Conservation (phyloP, 148 eudicot genomes). For the Spergularia marina region DNA sequence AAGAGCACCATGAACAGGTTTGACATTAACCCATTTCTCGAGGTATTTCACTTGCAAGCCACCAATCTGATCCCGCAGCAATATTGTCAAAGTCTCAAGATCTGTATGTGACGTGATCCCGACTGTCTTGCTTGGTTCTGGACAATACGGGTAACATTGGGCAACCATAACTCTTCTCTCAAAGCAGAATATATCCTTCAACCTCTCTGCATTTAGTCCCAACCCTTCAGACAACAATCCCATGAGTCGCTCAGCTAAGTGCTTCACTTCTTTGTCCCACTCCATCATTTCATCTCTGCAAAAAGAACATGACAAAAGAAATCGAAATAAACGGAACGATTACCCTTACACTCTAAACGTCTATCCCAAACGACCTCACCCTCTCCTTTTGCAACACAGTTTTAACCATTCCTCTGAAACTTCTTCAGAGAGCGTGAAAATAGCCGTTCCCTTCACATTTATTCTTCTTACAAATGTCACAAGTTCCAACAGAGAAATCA, state of each 20-base stretch:
- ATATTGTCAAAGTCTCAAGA: constrained; percentile 37
- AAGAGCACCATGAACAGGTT: constrained; percentile 40
- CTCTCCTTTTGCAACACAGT: no score
- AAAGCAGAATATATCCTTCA: constrained; percentile 25
- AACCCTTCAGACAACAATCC: constrained; percentile 42
- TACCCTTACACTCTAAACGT: no score
- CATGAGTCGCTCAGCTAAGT: constrained; percentile 30
- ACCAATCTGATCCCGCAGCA: constrained; percentile 42
- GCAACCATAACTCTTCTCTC: constrained; percentile 24
- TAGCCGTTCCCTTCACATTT: no score
- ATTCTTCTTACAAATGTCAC: no score
- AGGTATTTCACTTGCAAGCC: constrained; percentile 48
- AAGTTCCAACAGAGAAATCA: no score
- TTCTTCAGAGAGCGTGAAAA: no score
- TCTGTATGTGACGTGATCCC: constrained; percentile 47
- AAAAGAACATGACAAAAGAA: not conserved
- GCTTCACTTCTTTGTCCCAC: constrained; percentile 39
- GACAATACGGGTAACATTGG: constrained; percentile 44
- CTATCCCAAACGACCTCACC: no score
- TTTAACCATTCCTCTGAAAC: no score
- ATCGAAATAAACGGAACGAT: not conserved
- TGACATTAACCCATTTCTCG: constrained; percentile 38
- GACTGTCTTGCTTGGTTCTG: constrained; percentile 38
- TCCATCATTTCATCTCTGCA: constrained; percentile 32
- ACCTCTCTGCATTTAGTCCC: constrained; percentile 22